A percentile compares a stretch with the other conserved stretches of the same genome.
Evolutionary conservation across 108 stramenopile species (phyloP).

Genomic region (Cyclotella atomus): DNA sequence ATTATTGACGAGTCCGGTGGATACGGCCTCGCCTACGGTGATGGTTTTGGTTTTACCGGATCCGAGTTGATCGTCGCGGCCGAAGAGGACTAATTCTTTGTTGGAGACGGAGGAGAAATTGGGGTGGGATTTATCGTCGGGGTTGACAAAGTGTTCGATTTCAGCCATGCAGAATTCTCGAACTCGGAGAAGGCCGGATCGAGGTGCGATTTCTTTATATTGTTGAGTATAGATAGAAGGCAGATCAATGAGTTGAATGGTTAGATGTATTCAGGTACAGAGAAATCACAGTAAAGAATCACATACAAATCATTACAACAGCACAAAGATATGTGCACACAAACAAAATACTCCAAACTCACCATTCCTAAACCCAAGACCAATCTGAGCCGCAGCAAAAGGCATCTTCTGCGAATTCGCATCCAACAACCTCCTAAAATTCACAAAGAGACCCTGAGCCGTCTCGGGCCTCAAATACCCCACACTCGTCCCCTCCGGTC

Average conservation of each 20-base stretch:
- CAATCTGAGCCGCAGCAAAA: conserved; percentile 99
- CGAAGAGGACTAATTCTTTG: conserved; percentile 90
- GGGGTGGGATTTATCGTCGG: conserved; percentile 96
- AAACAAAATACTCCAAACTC: conserved; percentile 29
- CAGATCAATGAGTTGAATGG: neutral
- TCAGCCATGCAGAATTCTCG: conserved; percentile 99
- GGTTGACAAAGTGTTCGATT: conserved; percentile 99
- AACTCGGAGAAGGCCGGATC: conserved; percentile 97
- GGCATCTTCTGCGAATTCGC: conserved; percentile 97
- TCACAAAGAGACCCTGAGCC: conserved; percentile 98
- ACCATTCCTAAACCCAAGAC: conserved; percentile 98
- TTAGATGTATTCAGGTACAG: no score
- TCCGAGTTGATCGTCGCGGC: conserved; percentile 95
- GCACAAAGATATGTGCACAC: conserved; percentile 7
- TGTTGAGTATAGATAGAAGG: no score
- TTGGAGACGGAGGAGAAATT: conserved; percentile 87
- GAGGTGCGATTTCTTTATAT: conserved; percentile 95
- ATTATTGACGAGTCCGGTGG: conserved; percentile 94
- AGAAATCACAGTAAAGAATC: no score
- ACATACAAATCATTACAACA: no score
- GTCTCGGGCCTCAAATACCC: conserved; percentile 99
- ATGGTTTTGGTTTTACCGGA: conserved; percentile 93
- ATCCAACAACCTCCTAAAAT: conserved; percentile 97
- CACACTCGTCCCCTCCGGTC: conserved; percentile 95
- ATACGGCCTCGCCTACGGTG: conserved; percentile 92